Base-by-base conservation (phyloP, 345 rosid genomes). In the Dovyalis caffra region DNA sequence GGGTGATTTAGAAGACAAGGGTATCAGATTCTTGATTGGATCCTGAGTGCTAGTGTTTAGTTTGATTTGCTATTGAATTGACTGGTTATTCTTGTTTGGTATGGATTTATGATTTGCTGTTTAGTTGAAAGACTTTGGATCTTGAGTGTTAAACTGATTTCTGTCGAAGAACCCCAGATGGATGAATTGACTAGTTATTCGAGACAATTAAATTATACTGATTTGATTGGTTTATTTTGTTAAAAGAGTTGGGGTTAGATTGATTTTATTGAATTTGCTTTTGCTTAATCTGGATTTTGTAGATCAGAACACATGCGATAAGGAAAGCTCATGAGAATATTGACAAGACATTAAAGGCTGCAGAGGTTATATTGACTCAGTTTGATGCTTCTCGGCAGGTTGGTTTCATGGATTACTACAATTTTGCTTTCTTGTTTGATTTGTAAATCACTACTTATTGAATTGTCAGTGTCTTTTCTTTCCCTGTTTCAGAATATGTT, bases 311-410 rank as follows among this genome's bases (percentile, higher is more conserved):
- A 33, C 95, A 93, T 80, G 85, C 99, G 21, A 91, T 95, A 79
- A 86, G 98, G 81, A 93, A 91, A 85, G 99, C 97, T 83, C 97
- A 93, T 61, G 99, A 93, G 90, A 95, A 95, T 79, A 95, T 95
- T 40, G 99, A 95, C 83, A 88, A 75, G 85, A 89, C 99, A 80
- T 84, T 93, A 70, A 95, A 95, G 78, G 73, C 96, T 71, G 98
- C 99, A 16, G 97, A 95, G 83, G 87, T 87, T 82, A 74, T 93
- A 76, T 75, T 93, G 86, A 77, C 86, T 34, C 98, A 91, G 68
- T 95, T 95, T 65, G 97, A 95, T 80, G 82, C 88, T 34, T 90
- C 85, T 63, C 91, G 86, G 65, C 94, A 95, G 99, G 99, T 95
- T 83, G 34, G 88, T 80, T 78, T 79, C 25, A 8, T 4, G 34